Conservation (phyloP, 2,329 filamentous ascomycete genomes). For the Aspergillus puulaauensis region DNA sequence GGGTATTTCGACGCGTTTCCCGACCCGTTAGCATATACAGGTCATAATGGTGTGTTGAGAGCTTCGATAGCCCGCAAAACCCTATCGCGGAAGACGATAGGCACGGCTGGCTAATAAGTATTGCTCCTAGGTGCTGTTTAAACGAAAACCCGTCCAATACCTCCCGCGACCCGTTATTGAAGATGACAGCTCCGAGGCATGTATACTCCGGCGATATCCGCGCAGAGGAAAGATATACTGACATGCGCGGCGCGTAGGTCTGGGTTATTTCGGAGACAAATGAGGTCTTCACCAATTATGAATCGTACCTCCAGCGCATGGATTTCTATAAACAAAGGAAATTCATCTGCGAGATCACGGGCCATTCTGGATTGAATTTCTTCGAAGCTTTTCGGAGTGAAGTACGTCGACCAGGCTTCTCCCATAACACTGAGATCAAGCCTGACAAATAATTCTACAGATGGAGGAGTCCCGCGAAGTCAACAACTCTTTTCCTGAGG, state of each 20-base stretch:
- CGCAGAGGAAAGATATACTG: conserved; percentile 12
- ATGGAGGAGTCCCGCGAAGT: conserved; percentile 81
- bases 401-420: conserved; percentile 54
- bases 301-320: conserved; percentile 80
- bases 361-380: conserved; percentile 85
- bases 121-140: conserved; percentile 76
- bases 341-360: conserved; percentile 95
- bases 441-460: conserved; percentile 42
- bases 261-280: conserved; percentile 90
- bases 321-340: conserved; percentile 92
- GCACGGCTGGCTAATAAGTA: conserved; percentile 18
- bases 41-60: conserved; percentile 33
- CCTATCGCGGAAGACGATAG: background rate
- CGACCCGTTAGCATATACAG: conserved; percentile 7
- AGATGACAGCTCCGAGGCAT: conserved; percentile 80
- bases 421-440: background rate
- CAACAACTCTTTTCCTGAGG: conserved; percentile 86
- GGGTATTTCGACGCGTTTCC: conserved; percentile 27
- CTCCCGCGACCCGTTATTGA: conserved; percentile 69
- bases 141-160: conserved; percentile 90
- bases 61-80: background rate
- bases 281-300: conserved; percentile 86
- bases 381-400: conserved; percentile 91
- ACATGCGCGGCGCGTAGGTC: conserved; percentile 57
- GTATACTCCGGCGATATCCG: conserved; percentile 25